Evolutionary conservation across 2,329 filamentous ascomycete species (phyloP).

Genomic region (Colletotrichum sp.): DNA sequence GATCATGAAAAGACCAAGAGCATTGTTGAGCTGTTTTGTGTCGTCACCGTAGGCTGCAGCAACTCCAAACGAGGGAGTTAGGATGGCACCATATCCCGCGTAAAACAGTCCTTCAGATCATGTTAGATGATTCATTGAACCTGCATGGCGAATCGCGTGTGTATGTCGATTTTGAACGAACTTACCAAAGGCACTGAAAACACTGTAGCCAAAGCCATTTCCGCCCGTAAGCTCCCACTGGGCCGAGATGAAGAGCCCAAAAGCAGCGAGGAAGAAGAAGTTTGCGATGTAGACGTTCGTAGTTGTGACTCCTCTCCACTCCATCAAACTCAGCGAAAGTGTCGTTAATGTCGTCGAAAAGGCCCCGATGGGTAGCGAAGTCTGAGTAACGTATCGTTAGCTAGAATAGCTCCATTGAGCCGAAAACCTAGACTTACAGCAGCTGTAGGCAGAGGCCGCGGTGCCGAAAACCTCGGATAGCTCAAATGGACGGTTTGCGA

Average conservation of each 20-base stretch:
- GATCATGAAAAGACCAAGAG: conserved; percentile 29
- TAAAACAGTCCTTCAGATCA: conserved; percentile 26
- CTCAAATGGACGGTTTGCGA: background rate
- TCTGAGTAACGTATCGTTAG: conserved; percentile 28
- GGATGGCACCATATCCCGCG: conserved; percentile 27
- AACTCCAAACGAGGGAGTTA: conserved; percentile 29
- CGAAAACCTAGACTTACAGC: background rate
- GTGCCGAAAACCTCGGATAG: background rate
- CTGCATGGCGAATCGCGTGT: background rate
- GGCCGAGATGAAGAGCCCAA: conserved; percentile 58
- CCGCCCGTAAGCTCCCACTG: conserved; percentile 60
- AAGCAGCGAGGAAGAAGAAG: conserved; percentile 55
- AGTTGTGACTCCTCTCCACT: conserved; percentile 54
- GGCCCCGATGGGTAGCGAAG: conserved; percentile 54
- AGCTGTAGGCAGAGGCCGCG: conserved; percentile 5
- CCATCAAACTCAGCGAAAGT: conserved; percentile 59
- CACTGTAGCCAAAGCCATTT: conserved; percentile 58
- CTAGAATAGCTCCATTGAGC: background rate
- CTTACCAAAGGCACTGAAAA: conserved; percentile 57
- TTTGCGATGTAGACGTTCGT: conserved; percentile 59
- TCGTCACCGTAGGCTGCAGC: conserved; percentile 28
- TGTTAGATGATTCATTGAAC: background rate
- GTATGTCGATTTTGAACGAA: background rate
- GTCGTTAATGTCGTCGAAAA: conserved; percentile 61
- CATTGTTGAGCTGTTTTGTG: conserved; percentile 27